phyloP scores from a whole-genome alignment of 106 monocot genomes.

The Phalaenopsis aphrodite region DNA sequence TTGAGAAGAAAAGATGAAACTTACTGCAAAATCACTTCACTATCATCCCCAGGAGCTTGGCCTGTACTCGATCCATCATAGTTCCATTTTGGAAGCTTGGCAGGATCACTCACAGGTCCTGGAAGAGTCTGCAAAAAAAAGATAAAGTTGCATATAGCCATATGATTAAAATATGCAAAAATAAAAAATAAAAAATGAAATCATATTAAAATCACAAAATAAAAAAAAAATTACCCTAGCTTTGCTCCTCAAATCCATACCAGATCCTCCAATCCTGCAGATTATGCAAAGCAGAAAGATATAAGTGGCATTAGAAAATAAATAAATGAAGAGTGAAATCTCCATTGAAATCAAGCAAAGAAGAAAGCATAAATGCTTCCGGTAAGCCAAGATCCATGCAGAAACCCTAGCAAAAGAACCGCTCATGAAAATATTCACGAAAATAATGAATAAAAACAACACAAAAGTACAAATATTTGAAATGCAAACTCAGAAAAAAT shows the following conservation, averaged over 20 bases:
- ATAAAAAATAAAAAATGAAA: not conserved
- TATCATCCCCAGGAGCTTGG: slow-evolving; percentile 49
- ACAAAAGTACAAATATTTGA: not conserved
- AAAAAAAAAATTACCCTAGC: slow-evolving; percentile 19
- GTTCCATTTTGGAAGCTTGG: slow-evolving; percentile 46
- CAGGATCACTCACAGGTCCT: slow-evolving; percentile 33
- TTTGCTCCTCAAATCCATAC: slow-evolving; percentile 34
- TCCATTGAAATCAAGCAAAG: not conserved
- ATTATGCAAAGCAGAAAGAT: not conserved
- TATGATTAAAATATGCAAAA: not conserved
- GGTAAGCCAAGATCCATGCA: not conserved
- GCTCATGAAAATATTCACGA: not conserved
- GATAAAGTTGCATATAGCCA: not conserved
- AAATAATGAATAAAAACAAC: not conserved
- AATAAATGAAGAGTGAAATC: not conserved
- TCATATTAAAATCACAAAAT: not conserved
- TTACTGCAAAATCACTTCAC: slow-evolving; percentile 50
- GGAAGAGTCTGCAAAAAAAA: slow-evolving; percentile 26
- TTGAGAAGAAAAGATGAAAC: not conserved
- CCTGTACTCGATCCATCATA: slow-evolving; percentile 50
- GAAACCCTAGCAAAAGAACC: too few species aligned
- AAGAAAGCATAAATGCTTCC: not conserved
- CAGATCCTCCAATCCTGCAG: slow-evolving; percentile 28
- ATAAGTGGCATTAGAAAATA: not conserved
- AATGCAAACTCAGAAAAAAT: not conserved